Evolutionary conservation across 176 grass and related monocot species (phyloP).

Genomic region (Phragmites australis): DNA sequence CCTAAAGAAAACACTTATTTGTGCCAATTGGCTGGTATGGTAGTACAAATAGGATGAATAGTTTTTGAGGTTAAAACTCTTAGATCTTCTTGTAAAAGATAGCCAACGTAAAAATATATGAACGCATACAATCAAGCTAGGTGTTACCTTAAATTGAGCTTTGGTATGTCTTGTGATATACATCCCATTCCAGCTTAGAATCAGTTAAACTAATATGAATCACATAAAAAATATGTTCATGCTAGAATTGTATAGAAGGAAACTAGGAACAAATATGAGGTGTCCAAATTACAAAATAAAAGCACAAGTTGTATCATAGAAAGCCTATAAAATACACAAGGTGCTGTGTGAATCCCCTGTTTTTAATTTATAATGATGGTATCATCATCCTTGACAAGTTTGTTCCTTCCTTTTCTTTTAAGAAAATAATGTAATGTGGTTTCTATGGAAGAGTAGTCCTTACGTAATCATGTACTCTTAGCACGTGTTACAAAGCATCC

Average conservation of each 20-base stretch:
- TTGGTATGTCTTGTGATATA: not conserved
- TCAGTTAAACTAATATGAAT: not conserved
- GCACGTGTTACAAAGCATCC: not conserved
- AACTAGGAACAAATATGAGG: not conserved
- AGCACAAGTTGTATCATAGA: not conserved
- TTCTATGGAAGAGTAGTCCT: not conserved
- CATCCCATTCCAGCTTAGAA: not conserved
- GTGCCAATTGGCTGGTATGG: too few relatives aligned
- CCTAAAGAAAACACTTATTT: too few relatives aligned
- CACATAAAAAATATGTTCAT: not conserved
- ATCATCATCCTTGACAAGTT: not conserved
- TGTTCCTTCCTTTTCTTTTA: not conserved
- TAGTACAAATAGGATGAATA: too few relatives aligned
- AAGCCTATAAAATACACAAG: not conserved
- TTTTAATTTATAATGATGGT: not conserved
- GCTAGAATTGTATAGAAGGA: not conserved
- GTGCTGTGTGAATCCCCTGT: not conserved
- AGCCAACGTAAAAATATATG: not conserved
- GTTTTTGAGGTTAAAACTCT: too few relatives aligned
- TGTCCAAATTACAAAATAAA: not conserved
- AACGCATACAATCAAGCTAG: not conserved
- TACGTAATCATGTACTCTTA: not conserved
- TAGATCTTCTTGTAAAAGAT: not conserved
- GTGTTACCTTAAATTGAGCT: not conserved
- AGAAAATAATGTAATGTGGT: not conserved